phyloP scores from a whole-genome alignment of 2,329 filamentous ascomycete species.

The Alternaria sp. region DNA sequence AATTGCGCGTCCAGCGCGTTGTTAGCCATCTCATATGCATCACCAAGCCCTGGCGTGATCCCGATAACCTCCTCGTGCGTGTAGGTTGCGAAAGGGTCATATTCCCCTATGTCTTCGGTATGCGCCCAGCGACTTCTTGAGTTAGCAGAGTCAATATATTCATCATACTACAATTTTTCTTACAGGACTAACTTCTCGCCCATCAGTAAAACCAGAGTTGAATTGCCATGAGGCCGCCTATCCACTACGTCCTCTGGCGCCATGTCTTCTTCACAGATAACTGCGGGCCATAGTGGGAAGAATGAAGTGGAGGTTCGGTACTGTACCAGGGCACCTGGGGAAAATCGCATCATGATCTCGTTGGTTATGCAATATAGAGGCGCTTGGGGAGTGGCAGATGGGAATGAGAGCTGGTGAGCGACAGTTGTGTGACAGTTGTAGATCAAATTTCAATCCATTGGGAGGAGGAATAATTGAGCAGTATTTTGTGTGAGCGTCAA shows the following conservation, averaged over 20 bases:
- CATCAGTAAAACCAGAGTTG: constrained; percentile 22
- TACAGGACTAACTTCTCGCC: constrained; percentile 18
- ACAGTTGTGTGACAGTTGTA: background rate
- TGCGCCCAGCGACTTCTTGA: constrained; percentile 28
- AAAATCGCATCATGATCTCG: background rate
- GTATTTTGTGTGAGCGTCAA: background rate
- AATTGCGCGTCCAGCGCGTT: background rate
- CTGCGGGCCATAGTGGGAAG: constrained; percentile 21
- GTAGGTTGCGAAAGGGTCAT: constrained; percentile 12
- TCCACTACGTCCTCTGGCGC: background rate
- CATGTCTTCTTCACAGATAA: constrained; percentile 29
- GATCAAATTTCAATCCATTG: background rate
- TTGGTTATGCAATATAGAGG: background rate
- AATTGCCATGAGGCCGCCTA: background rate
- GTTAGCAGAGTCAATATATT: background rate
- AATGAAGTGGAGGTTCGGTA: no score
- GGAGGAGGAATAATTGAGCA: background rate
- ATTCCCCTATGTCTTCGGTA: constrained; percentile 17
- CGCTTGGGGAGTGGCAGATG: background rate
- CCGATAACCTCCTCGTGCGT: background rate
- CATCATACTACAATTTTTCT: background rate
- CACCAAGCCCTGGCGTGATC: constrained; percentile 10
- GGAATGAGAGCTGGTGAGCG: background rate
- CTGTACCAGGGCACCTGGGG: constrained; percentile 1
- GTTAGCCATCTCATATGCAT: constrained; percentile 14